Percentiles rank a stretch among this genome's conserved stretches.
Evolutionary conservation across 176 grass and related monocot species (phyloP).

Genomic region (Calamus simplicifolius): DNA sequence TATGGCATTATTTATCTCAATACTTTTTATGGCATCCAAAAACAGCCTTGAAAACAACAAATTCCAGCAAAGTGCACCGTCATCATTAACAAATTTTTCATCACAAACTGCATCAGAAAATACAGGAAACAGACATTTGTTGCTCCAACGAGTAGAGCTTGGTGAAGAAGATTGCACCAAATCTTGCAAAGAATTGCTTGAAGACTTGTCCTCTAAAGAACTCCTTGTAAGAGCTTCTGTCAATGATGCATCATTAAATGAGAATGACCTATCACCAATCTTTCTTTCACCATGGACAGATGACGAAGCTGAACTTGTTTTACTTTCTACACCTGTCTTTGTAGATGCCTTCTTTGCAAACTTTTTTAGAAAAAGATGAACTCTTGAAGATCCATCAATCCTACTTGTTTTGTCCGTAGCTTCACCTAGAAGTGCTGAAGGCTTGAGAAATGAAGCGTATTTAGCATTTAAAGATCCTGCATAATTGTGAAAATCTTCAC

Average conservation of each 20-base stretch:
- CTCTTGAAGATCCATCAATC: conserved; percentile 60
- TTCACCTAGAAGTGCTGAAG: conserved; percentile 34
- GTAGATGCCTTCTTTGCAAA: conserved; percentile 63
- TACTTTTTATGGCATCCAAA: conserved; percentile 81
- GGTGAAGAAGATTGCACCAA: conserved; percentile 23
- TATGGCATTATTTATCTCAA: conserved; percentile 52
- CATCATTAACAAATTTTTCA: conserved; percentile 42
- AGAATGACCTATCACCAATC: conserved; percentile 50
- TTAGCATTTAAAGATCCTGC: conserved; percentile 60
- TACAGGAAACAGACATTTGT: conserved; percentile 18
- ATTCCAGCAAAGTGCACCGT: conserved; percentile 85
- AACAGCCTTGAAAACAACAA: conserved; percentile 72
- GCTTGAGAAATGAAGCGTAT: conserved; percentile 85
- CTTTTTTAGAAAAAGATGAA: conserved; percentile 80
- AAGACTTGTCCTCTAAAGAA: conserved; percentile 34
- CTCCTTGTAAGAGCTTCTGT: conserved; percentile 32
- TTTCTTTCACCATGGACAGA: conserved; percentile 54
- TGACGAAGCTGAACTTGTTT: conserved; percentile 28
- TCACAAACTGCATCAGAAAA: conserved; percentile 34
- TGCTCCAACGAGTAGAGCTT: conserved; percentile 24
- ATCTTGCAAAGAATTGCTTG: conserved; percentile 38
- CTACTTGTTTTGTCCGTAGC: conserved; percentile 40
- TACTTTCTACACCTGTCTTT: conserved; percentile 46
- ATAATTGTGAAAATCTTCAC: conserved; percentile 62
- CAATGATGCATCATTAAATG: conserved; percentile 31